Base-by-base conservation (phyloP, 495 filamentous ascomycete species). In the Lepraria neglecta region DNA sequence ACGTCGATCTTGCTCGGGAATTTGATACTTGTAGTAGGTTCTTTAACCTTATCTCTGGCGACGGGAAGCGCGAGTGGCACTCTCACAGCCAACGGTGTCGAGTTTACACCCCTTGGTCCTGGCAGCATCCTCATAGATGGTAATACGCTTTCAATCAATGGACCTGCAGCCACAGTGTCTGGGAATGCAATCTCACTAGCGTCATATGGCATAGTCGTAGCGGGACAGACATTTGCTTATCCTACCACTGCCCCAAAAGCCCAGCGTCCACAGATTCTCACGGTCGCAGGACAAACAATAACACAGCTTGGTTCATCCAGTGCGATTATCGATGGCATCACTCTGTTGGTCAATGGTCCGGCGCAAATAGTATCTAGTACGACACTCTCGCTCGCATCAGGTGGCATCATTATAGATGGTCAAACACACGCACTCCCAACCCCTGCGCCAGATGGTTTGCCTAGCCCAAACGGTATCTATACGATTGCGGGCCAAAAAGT, bases 191-290 rank as follows among this genome's bases (percentile, higher is more conserved):
- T 46, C 0, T 46, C 44, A 46, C 21, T 46, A 9, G 44, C 17
- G n/a, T 46, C 17, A 21, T 46, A 17, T 6, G 44, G 44, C n/a
- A 46, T 46, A 46, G 44, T 46, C 44, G 21, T 46, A 46, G 44
- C 44, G 4, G 44, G 44, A 46, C 44, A 46, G 44, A 46, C 44
- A 46, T 46, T 46, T 46, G 38, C 56, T 47, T 21, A 33, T n/a
- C 33, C 59, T 15, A n/a, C 40, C 12, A 19, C 35, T 7, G 33
- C 47, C 30, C 31, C 48, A 7, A 38, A 51, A 15, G 50, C 28
- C 28, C 48, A 55, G 50, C n/a, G n/a, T 2, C 31, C 44, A 21
- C 17, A 19, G 19, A 44, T 54, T 35, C 28, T 28, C n/a, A 46
- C 44, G n/a, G 21, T 46, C 21, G 44, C 44, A 46, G 44, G 44